Base-by-base conservation (phyloP, 1,284 basidiomycete genomes). In the Apiotrichum gracile region DNA sequence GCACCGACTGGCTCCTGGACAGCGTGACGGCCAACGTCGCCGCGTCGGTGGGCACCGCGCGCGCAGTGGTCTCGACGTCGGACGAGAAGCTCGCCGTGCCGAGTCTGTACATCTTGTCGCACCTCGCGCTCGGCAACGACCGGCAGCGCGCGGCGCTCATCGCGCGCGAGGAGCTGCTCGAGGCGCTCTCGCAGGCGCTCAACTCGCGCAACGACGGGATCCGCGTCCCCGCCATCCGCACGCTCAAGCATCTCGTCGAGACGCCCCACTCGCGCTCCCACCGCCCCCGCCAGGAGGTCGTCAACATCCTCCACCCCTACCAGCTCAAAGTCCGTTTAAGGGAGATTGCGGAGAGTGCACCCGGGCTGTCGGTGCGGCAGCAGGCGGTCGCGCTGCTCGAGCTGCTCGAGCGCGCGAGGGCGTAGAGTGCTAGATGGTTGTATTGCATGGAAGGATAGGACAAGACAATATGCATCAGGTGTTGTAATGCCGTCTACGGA, bases 41-140 rank as follows among this genome's bases (percentile, higher is more conserved):
- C 14, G 34, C 43, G 7, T n/a, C 29, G 10, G 43, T 34, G 22
- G 22, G 45, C 22, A 29, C 25, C 5, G 16, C 21, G 14, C 21
- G 33, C 22, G 7, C 27, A 21, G 21, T 10, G 8, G 43, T 39
- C 4, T 21, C 45, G 5, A 27, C 17, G 14, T 47, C 51, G 21
- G 54, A 59, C 33, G 54, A 56, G 13, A 26, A 49, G 8, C 40
- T 47, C n/a, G 46, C 35, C 24, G 46, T 37, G 7, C 51, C 69
- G 54, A 67, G 66, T 4, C 46, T 76, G 4, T 71, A 63, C 46
- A 65, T 71, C 2, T 42, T 76, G 19, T 62, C 63, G 10, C 72
- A 74, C 35, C 57, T 76, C 9, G 66, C 72, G 13, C 51, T 74
- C 22, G 74, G 74, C 0, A 68, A 63, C 44, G 72, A 73, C 40